A percentile compares a stretch with the other conserved stretches of the same genome.
phyloP scores from a whole-genome alignment of 2,329 filamentous ascomycete species.

The Lasiodiplodia sp. region DNA sequence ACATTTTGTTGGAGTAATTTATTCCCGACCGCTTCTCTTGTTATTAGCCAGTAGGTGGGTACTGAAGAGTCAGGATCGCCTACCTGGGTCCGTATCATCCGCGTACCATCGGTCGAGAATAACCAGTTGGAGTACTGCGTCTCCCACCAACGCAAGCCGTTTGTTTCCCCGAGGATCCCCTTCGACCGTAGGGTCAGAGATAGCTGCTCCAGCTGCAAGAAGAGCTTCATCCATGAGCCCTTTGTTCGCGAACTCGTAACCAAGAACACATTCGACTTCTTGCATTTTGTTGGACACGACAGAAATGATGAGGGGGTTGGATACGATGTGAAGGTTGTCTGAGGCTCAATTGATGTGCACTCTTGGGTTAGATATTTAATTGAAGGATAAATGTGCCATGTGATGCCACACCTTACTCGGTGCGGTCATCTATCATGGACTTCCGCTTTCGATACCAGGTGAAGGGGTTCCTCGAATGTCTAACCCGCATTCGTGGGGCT shows the following conservation, averaged over 20 bases:
- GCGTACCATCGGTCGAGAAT: background rate
- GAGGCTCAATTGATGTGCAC: background rate
- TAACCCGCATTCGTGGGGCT: background rate
- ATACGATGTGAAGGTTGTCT: background rate
- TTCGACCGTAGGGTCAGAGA: background rate
- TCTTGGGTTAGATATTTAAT: background rate
- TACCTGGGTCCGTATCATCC: background rate
- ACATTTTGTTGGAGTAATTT: background rate
- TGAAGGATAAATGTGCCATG: background rate
- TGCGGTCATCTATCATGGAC: background rate
- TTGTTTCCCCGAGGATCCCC: constrained; percentile 5
- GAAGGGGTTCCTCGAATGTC: background rate
- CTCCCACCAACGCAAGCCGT: constrained; percentile 4
- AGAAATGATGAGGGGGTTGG: too few relatives aligned
- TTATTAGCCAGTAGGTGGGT: background rate
- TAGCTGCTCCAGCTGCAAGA: background rate
- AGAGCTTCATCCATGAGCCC: constrained; percentile 1
- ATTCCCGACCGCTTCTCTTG: background rate
- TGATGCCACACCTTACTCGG: background rate
- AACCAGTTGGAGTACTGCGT: background rate
- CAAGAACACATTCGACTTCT: background rate
- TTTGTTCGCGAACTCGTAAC: background rate
- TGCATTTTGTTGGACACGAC: background rate
- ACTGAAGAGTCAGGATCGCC: too few relatives aligned
- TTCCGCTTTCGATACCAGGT: background rate